Conservation (phyloP, 306 rosid species). For the Gillenia trifoliata region DNA sequence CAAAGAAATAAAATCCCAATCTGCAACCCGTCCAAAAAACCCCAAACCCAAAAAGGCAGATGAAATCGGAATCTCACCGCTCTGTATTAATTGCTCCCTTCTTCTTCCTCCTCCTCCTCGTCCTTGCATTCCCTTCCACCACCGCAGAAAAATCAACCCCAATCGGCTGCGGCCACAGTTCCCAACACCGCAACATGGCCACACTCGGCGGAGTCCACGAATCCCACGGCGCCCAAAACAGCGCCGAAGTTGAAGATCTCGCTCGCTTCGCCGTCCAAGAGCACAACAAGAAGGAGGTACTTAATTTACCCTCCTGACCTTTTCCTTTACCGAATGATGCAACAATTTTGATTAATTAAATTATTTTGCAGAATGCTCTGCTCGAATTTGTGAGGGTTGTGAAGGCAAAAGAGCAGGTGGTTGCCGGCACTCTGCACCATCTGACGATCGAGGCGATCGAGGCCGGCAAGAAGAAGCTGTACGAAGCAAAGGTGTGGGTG, state of each 20-base stretch:
- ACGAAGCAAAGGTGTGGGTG: constrained; percentile 87
- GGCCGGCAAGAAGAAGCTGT: constrained; percentile 68
- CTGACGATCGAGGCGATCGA: constrained; percentile 68
- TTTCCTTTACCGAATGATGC: not conserved
- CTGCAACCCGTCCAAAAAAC: not conserved
- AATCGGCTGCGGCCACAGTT: not conserved
- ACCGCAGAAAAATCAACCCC: not conserved
- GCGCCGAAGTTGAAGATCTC: constrained; percentile 35
- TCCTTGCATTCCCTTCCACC: not conserved
- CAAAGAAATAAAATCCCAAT: not conserved
- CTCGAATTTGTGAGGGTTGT: constrained; percentile 74
- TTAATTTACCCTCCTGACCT: not conserved
- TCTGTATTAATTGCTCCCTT: not conserved
- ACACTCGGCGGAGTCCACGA: constrained; percentile 47
- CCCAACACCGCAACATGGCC: constrained; percentile 30
- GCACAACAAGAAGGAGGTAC: constrained; percentile 43
- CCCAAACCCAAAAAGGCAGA: not conserved
- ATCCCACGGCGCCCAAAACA: constrained; percentile 43
- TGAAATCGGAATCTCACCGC: not conserved
- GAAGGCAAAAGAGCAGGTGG: constrained; percentile 81
- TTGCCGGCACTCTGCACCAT: constrained; percentile 68
- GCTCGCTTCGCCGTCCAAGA: constrained; percentile 51
- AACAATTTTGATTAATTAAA: not conserved
- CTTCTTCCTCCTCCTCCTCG: not conserved
- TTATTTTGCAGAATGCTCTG: constrained; percentile 28